Conservation (phyloP, 1,284 basidiomycete species). For the Grifola frondosa region DNA sequence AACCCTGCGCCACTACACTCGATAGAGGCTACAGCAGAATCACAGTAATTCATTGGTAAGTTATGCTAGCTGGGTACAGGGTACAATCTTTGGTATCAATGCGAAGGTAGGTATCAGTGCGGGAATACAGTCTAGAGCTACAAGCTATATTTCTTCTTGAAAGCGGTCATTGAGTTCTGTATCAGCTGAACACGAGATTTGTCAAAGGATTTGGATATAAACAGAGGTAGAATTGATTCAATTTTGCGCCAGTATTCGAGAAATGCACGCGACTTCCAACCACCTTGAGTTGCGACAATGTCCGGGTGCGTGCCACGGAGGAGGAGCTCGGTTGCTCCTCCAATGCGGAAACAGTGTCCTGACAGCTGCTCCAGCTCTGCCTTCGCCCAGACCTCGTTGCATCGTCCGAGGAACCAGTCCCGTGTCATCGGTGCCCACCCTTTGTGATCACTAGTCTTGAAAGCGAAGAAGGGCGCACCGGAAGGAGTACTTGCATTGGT, state of each 20-base stretch:
- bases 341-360: slow-evolving; percentile 28
- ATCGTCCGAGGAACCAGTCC: slow-evolving; percentile 21
- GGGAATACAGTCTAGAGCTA: too few relatives aligned
- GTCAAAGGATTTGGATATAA: slow-evolving; percentile 6
- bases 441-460: not conserved
- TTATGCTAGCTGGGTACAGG: too few relatives aligned
- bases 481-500: not conserved
- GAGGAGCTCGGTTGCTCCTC: slow-evolving; percentile 25
- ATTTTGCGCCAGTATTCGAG: slow-evolving; percentile 34
- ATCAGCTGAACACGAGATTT: not conserved
- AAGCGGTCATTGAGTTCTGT: slow-evolving; percentile 1
- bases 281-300: slow-evolving; percentile 31
- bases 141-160: slow-evolving; percentile 3
- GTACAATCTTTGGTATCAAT: too few relatives aligned
- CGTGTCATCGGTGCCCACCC: slow-evolving; percentile 16
- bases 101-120: too few relatives aligned
- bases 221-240: slow-evolving; percentile 7
- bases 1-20: too few relatives aligned
- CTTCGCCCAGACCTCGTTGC: slow-evolving; percentile 25
- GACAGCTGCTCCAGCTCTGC: slow-evolving; percentile 16
- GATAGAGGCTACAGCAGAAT: too few relatives aligned
- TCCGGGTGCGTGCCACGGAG: slow-evolving; percentile 33
- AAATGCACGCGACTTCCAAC: slow-evolving; percentile 37
- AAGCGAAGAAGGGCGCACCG: slow-evolving; percentile 9
- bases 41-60: too few relatives aligned